Percentiles rank a stretch among this genome's conserved stretches.
Conservation (phyloP, 2,329 filamentous ascomycete species). For the Fusarium temperatum region DNA sequence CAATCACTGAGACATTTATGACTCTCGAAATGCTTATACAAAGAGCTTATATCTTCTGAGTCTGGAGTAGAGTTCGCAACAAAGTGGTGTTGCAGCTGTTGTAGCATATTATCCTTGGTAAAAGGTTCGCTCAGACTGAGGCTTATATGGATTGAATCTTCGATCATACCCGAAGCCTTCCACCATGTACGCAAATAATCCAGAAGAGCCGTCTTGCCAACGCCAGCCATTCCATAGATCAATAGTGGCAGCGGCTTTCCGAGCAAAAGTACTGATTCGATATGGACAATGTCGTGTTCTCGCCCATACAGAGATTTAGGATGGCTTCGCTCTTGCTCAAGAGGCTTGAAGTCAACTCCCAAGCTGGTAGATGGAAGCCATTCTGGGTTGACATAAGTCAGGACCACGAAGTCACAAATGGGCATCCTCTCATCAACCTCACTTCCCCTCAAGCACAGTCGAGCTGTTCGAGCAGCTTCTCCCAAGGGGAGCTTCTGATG, state of each 20-base stretch:
- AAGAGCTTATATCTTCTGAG: not conserved
- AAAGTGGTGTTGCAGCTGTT: not conserved
- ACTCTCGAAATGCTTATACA: not conserved
- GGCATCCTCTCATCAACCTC: not conserved
- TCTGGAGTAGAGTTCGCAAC: not conserved
- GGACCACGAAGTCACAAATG: not conserved
- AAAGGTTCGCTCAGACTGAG: not conserved
- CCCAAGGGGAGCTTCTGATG: not conserved
- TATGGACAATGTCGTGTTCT: not conserved
- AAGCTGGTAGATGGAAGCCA: not conserved
- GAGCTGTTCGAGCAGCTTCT: not conserved
- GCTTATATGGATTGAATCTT: not conserved
- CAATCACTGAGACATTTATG: not conserved
- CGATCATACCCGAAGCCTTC: not conserved
- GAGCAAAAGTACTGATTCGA: not conserved
- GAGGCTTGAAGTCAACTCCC: rapidly evolving
- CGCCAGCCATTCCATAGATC: not conserved
- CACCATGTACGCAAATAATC: not conserved
- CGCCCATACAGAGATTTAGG: not conserved
- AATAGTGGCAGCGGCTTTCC: not conserved
- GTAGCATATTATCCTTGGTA: not conserved
- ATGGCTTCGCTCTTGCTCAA: not conserved
- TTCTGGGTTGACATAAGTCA: not conserved
- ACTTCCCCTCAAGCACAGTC: not conserved
- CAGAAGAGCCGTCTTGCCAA: not conserved